Evolutionary conservation across 164 flowering plant genomes (phyloP).

Genomic region (Echeveria elegans): DNA sequence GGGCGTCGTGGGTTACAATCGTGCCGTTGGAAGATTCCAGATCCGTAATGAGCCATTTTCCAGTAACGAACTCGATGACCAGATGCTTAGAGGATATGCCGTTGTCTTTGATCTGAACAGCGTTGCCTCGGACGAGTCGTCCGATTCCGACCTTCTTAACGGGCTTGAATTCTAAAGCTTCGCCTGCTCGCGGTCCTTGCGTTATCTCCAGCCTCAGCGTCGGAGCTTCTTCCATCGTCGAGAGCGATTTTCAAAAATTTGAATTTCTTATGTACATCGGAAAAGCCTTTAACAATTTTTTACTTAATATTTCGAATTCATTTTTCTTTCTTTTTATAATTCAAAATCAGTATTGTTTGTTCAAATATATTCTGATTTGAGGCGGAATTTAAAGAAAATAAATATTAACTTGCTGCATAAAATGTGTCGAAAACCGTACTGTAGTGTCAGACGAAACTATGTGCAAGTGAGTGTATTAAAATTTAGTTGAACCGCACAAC

Average conservation of each 20-base stretch:
- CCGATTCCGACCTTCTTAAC: constrained; percentile 39
- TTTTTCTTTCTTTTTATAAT: no score
- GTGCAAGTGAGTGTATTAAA: no score
- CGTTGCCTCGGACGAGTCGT: constrained; percentile 54
- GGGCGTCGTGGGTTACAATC: constrained; percentile 20
- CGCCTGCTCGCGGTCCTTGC: constrained; percentile 58
- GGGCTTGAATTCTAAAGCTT: constrained; percentile 33
- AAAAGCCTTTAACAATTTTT: no score
- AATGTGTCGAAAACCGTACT: no score
- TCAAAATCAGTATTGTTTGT: no score
- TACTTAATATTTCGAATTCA: no score
- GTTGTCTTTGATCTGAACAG: constrained; percentile 44
- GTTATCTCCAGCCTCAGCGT: constrained; percentile 32
- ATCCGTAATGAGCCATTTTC: constrained; percentile 51
- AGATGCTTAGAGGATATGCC: constrained; percentile 70
- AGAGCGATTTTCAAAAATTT: constrained; percentile 4
- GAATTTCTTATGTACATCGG: not conserved
- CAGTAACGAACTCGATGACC: constrained; percentile 25
- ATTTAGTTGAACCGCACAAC: no score
- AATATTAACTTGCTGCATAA: no score
- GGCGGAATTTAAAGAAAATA: no score
- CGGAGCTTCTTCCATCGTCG: constrained; percentile 15
- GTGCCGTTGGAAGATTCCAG: constrained; percentile 72
- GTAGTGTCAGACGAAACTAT: no score
- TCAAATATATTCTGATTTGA: no score